Percentiles rank a stretch among this genome's conserved stretches.
Evolutionary conservation across 1,139 yeast genomes (phyloP).

Genomic region (Torulaspora pretoriensis): DNA sequence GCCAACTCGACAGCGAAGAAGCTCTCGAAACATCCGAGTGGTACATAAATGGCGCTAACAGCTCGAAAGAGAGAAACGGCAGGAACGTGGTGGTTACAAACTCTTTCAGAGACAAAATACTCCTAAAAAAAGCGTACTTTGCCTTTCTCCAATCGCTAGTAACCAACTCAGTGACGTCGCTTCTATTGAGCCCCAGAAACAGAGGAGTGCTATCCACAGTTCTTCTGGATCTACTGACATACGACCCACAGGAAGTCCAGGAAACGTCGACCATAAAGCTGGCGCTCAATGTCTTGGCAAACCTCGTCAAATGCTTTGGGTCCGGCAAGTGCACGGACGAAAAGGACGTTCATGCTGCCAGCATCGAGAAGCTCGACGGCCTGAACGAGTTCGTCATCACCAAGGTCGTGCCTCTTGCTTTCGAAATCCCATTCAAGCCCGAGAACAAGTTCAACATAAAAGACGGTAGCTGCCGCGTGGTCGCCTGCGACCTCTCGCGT

Average conservation of each 20-base stretch:
- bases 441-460: constrained; percentile 54
- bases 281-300: constrained; percentile 65
- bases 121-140: constrained; percentile 66
- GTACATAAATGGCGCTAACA: constrained; percentile 14
- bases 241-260: constrained; percentile 54
- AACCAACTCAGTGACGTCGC: constrained; percentile 73
- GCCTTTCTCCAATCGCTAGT: constrained; percentile 65
- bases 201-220: constrained; percentile 58
- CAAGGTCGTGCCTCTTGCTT: constrained; percentile 62
- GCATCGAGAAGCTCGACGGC: constrained; percentile 59
- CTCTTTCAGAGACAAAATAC: constrained; percentile 53
- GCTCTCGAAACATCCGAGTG: constrained; percentile 34
- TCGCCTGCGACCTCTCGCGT: constrained; percentile 70
- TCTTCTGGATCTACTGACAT: constrained; percentile 61
- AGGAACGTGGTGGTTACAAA: constrained; percentile 44
- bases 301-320: constrained; percentile 65
- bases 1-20: constrained; percentile 37
- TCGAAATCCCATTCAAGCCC: constrained; percentile 76
- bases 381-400: constrained; percentile 66
- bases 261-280: constrained; percentile 57
- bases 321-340: constrained; percentile 59
- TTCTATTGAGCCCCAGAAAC: constrained; percentile 67
- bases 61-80: constrained; percentile 25
- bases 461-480: constrained; percentile 74
- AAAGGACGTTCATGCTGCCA: constrained; percentile 50